Percentiles rank a stretch among this genome's conserved stretches.
These are phyloP conservation scores for Mallotus repandus DNA, from an alignment of 441 rosid genomes.

Conservation along the genomic window DNA sequence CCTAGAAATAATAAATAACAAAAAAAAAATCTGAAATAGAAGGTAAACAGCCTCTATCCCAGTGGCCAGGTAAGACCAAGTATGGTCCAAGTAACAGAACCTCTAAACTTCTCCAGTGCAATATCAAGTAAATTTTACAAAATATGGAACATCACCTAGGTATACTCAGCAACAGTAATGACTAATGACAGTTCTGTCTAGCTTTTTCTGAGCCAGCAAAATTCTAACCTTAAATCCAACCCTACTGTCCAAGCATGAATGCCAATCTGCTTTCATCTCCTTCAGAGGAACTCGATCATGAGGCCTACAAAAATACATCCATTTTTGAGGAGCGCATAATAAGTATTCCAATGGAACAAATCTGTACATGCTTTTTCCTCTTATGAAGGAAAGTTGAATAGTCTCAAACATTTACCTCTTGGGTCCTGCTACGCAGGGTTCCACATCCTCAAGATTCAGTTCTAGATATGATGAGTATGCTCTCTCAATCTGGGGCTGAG, in stretches of 20 bases:
- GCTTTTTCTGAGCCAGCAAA: constrained; percentile 9
- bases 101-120: neutral
- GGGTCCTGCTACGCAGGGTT: constrained; percentile 87
- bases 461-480: constrained; percentile 69
- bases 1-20: too few species aligned
- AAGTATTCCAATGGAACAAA: constrained; percentile 1
- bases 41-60: neutral
- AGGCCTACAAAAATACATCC: constrained; percentile 53
- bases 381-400: neutral
- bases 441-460: constrained; percentile 78
- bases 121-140: neutral
- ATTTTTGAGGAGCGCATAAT: constrained; percentile 13
- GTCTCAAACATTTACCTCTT: constrained; percentile 54
- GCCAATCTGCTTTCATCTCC: constrained; percentile 97
- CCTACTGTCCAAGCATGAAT: constrained; percentile 78
- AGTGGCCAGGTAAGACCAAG: neutral
- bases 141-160: neutral
- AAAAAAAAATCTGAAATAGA: neutral
- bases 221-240: constrained; percentile 87
- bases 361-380: neutral
- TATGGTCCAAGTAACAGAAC: neutral
- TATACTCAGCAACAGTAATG: neutral
- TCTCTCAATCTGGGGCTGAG: constrained; percentile 69
- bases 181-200: neutral
- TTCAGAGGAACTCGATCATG: constrained; percentile 83